Percentiles rank a stretch among this genome's conserved stretches.
Evolutionary conservation across 768 basidiomycete genomes (phyloP).

Genomic region (Naganishia randhawae): DNA sequence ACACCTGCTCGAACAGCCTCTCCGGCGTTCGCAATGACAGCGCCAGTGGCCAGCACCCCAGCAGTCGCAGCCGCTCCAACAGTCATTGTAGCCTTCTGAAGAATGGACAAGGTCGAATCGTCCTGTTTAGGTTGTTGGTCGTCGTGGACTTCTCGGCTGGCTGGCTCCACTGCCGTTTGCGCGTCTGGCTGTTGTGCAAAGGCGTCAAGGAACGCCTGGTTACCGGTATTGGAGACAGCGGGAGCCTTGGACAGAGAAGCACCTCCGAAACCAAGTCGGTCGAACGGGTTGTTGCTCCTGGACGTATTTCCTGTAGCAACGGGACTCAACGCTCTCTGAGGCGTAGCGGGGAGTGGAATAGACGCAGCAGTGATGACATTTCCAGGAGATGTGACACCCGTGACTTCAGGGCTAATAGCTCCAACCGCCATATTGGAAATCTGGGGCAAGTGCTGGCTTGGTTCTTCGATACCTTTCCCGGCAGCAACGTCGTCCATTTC

Average conservation of each 20-base stretch:
- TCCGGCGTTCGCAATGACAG: slow-evolving; percentile 37
- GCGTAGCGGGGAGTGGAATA: slow-evolving; percentile 70
- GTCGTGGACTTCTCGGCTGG: not conserved
- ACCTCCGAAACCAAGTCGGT: slow-evolving; percentile 56
- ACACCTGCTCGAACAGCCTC: slow-evolving; percentile 37
- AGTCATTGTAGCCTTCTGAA: slow-evolving; percentile 27
- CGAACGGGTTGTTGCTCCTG: slow-evolving; percentile 84
- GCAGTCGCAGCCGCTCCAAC: slow-evolving; percentile 29
- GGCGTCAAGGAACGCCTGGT: not conserved
- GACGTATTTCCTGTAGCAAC: slow-evolving; percentile 53
- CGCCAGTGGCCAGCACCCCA: slow-evolving; percentile 26
- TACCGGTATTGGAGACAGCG: not conserved
- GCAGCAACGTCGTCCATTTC: slow-evolving; percentile 60
- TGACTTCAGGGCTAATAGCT: slow-evolving; percentile 14
- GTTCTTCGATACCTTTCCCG: slow-evolving; percentile 57
- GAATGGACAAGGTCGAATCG: slow-evolving; percentile 12
- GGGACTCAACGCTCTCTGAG: slow-evolving; percentile 59
- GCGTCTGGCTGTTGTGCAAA: not conserved
- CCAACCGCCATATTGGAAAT: not conserved
- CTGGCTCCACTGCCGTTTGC: not conserved
- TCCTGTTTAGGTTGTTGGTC: not conserved
- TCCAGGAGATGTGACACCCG: slow-evolving; percentile 26
- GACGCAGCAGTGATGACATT: slow-evolving; percentile 58
- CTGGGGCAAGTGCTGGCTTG: slow-evolving; percentile 37
- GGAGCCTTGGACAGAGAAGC: slow-evolving; percentile 23